phyloP scores from a whole-genome alignment of 805 yeast species.

The Saccharomycopsis sp. region DNA sequence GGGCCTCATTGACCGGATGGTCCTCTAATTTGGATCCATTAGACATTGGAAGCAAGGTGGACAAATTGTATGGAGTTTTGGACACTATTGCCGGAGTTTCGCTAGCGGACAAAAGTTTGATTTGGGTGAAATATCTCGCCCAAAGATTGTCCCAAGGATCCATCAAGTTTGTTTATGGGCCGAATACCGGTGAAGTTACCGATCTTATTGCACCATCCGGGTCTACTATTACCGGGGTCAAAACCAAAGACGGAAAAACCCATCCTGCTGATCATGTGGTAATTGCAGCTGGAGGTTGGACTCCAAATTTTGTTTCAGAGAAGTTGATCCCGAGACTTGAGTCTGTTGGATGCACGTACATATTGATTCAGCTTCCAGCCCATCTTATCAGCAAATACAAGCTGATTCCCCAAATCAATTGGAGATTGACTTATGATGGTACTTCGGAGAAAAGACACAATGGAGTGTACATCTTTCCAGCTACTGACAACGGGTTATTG shows the following conservation, averaged over 20 bases:
- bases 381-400: not conserved
- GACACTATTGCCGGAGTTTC: constrained; percentile 18
- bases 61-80: constrained; percentile 5
- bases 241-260: constrained; percentile 17
- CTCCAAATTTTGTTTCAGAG: not conserved
- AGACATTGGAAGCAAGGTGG: constrained; percentile 4
- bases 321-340: not conserved
- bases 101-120: constrained; percentile 12
- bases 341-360: not conserved
- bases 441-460: constrained; percentile 1
- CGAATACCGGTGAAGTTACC: constrained; percentile 6
- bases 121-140: constrained; percentile 9
- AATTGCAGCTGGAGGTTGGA: constrained; percentile 13
- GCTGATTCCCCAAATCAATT: not conserved
- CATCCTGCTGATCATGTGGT: constrained; percentile 6
- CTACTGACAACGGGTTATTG: constrained; percentile 17
- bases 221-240: constrained; percentile 13
- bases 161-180: constrained; percentile 19
- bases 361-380: not conserved
- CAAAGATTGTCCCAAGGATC: constrained; percentile 9
- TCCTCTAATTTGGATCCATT: constrained; percentile 9
- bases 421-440: constrained; percentile 4
- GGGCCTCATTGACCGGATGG: constrained; percentile 17
- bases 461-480: constrained; percentile 22
- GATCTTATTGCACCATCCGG: not conserved